Evolutionary conservation across 352 stramenopile species (phyloP), one percentile per base, ranked within the genome.

Genomic region (Phytophthora cajani): DNA sequence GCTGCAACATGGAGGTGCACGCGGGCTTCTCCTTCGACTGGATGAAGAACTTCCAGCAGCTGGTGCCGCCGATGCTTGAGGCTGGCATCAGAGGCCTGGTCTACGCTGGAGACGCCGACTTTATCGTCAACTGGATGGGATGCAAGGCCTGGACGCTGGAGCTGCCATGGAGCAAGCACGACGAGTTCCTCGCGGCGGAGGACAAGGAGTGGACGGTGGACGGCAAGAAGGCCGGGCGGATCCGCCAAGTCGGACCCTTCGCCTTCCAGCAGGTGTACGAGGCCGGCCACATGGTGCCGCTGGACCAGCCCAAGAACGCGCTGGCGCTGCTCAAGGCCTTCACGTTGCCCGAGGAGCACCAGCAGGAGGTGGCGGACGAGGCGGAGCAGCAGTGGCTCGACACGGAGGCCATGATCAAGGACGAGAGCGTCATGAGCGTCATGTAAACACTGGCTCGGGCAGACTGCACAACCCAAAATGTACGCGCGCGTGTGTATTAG

Each of bases 101-200:
- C 57, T 99, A 99, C 83, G 94, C 95, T 25, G 97, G 97, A 54
- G 97, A 99, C 76, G 85, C 94, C 12, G 97, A 99, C 72, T 99
- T 98, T 65, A 98, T 99, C 64, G 98, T 97, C 55, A 99, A 99
- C 75, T 99, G 98, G 87, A 82, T 99, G 64, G 97, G 97, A 57
- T 98, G 98, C 78, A 89, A 98, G 75, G 97, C 96, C 1, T 99
- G 97, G 97, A 99, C 95, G n/a, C 64, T 96, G 4, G 86, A 83
- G 50, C 78, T 99, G 55, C 86, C 97, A 14, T 99, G 97, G 97
- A 88, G 73, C 67, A 79, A 91, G 61, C 76, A 85, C 59, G 64
- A 71, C n/a, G 64, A 84, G 61, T 93, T 92, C 47, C 46, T 75
- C 12, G 67, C 63, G 25, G 81, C 79, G 2, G 65, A 77, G 30